Base-by-base conservation (phyloP, 768 basidiomycete genomes). In the Xerocomellus amylosporus region DNA sequence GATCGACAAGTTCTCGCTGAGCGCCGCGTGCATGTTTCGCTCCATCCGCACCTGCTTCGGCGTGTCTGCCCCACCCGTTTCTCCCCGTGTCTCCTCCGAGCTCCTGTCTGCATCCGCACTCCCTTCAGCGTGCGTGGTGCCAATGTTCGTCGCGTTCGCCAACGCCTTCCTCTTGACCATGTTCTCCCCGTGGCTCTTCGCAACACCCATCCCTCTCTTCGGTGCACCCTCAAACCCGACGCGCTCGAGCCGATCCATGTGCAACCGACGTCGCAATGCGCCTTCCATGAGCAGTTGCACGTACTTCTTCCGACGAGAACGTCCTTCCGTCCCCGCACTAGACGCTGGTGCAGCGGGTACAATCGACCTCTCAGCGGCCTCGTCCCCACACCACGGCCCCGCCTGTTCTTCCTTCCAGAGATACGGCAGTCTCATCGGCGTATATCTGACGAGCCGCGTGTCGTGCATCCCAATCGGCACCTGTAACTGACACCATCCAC, bases 231-330 rank as follows among this genome's bases (percentile, higher is more conserved):
- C 53, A 42, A 36, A 19, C 14, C n/a, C 51, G 7, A 13, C 38
- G 8, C 10, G 40, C 20, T 7, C 37, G 33, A 55, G 17, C 6
- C 49, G 64, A 37, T 56, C 55, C 34, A 57, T 43, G 26, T 53
- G 51, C 37, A 50, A n/a, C 45, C 46, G 62, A 36, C 66, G 66
- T 7, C 67, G 59, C 24, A 56, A 5, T 1, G 59, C 48, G 24
- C 67, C 59, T 2, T 67, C 62, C 9, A 58, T 51, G 26, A 67
- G 58, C 26, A 67, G 14, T 5, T 64, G 42, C 0, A 67, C 58
- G n/a, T 9, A 69, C 53, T 54, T 56, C 37, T 54, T 64, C 34
- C 67, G 42, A 1, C 49, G 46, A 6, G 44, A n/a, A 4, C 20
- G 47, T 45, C 44, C 52, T 17, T 51, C 51, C 2, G 6, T 28